Evolutionary conservation across 805 yeast species (phyloP), one percentile per base, ranked within the genome.

Genomic region (Saccharomyces jurei): DNA sequence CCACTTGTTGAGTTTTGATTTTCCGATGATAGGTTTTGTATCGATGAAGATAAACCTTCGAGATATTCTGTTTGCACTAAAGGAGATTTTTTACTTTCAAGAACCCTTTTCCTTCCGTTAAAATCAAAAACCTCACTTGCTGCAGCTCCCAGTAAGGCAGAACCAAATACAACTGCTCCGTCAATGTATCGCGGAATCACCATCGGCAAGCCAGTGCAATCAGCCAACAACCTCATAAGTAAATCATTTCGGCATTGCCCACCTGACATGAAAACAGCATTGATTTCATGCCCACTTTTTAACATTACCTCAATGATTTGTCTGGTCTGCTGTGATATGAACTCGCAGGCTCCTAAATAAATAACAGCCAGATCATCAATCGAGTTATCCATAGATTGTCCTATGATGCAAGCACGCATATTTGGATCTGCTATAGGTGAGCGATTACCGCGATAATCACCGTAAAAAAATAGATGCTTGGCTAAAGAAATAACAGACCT

Each of bases 371-470:
- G 76, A 58, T 87, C 89, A 62, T 90, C 89, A 46, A 94, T 75
- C 0, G 96, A 84, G 10, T 80, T 74, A 68, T 94, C 98, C 96
- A 94, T 89, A 2, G 92, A 82, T 64, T 87, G 90, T 2, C 99
- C 99, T 60, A 90, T 86, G 56, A 94, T 85, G 2, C 91, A 81
- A 10, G 97, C 97, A 54, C 87, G 80, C 99, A 94, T 94, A 54
- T 78, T 74, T 9, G 96, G 90, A 66, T 94, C 97, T 11, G 98
- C 97, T 62, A 94, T 84, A n/a, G 99, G 99, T 1, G 96, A 88
- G 69, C 99, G 78, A 74, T 94, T 94, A 46, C 99, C 99, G 70
- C 91, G 96, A 71, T 86, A 84, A 72, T 94, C 99, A 58, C 98
- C 99, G 71, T 94, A 94, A 73, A 89, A 89, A 71, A 89, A 94